Base-by-base conservation (phyloP, 177 flowering plant genomes). In the Vitis hybrid region DNA sequence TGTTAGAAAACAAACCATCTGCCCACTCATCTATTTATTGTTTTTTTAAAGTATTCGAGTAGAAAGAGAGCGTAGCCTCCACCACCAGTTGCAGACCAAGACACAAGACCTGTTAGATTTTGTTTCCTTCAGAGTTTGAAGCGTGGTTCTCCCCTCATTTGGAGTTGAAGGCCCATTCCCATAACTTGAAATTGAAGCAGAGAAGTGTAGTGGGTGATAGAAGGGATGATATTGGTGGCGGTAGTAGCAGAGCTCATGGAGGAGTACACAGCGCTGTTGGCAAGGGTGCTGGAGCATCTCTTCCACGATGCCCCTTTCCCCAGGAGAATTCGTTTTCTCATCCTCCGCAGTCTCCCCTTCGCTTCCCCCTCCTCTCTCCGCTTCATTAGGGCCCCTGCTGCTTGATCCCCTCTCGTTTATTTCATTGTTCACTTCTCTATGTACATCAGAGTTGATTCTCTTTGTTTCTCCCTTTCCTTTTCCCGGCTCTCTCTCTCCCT, bases 241-340 rank as follows among this genome's bases (percentile, higher is more conserved):
- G 63, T 67, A 58, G 61, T 85, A 70, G 85, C 85, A 68, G 87
- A 84, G 84, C 58, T 87, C 69, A 56, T 87, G 82, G 86, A 85
- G 77, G 89, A 84, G 72, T 87, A 87, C 85, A 87, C 89, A 70
- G 78, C 33, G 79, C 49, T 85, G 73, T 59, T 87, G 70, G 75
- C 82, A 3, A 71, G 84, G 48, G 81, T 78, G 39, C 53, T 85
- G 49, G 77, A 82, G 70, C 84, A 85, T 59, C 2, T 85, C 56
- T 70, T 85, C 61, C 71, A 77, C 19, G 80, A 77, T 3, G 90
- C 83, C 5, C 89, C 90, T 29, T 79, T 87, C 7, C 90, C 90
- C 0, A 58, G 86, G 31, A 60, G 90, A 56, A 77, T 87, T 69
- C 87, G 90, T 15, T 75, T 85, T 26, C 82, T 79, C 52, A 78